Base-by-base conservation (phyloP, 1,139 yeast species). In the Scheffersomyces segobiensis region DNA sequence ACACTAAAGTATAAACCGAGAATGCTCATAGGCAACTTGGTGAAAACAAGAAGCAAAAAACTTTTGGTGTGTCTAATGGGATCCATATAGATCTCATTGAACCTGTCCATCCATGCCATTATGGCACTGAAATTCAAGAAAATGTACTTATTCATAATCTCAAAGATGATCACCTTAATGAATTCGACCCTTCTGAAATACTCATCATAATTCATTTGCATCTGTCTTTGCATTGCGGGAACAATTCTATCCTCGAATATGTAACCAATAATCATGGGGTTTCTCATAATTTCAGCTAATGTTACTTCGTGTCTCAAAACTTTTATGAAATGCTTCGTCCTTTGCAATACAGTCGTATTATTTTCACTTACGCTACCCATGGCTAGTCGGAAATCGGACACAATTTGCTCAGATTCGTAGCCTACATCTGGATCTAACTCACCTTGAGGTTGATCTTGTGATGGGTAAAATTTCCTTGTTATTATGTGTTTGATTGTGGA, bases 1-100 rank as follows among this genome's bases (percentile, higher is more conserved):
- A 66, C 49, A 32, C 64, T 65, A 14, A 70, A 47, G 55, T 64
- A 64, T 21, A 65, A 56, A 24, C 65, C 56, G 3, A 63, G 19
- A 20, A 63, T 32, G 55, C 64, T 63, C 47, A 64, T 55, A 1
- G 74, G 76, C 10, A 72, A 55, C 48, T 57, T 59, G 19, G 66
- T 48, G 24, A 56, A 53, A 3, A 70, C 52, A 47, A 65, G 56
- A 5, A 65, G 39, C 2, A 58, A 19, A 46, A 65, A 57, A 46
- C 55, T 54, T 47, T 56, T 59, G 3, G 62, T 52, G 52, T 55
- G 57, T 52, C 47, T 61, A 22, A 56, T 56, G 55, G 64, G 63
- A 50, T 42, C 50, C 26, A 56, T 52, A 50, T 53, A 62, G 21
- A 24, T 55, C 55, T 48, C 50, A 12, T 54, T 56, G 32, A 59